Evolutionary conservation across 768 basidiomycete species (phyloP), one percentile per base, ranked within the genome.

Genomic region (Cyclocybe cylindracea): DNA sequence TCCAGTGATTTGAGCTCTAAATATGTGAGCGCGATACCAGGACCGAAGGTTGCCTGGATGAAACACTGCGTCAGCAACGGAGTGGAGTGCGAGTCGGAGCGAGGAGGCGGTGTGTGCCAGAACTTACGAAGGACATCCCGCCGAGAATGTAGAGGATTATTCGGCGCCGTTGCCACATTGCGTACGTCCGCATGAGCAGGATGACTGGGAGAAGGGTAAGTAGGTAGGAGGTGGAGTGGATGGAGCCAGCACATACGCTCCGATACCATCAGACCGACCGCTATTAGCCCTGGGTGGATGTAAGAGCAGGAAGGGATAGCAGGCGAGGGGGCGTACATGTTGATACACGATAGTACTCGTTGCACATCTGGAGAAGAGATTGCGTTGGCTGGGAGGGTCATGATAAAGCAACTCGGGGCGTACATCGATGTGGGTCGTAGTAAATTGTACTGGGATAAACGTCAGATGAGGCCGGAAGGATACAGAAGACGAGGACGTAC

Each of bases 121-220:
- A 5, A 52, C 61, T 35, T 19, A 62, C 63, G 16, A 54, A 10
- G 11, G 63, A 58, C 11, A 70, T 61, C 14, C 61, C 33, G 19
- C 58, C 66, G 6, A 76, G 64, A 19, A 66, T 63, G 13, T 71
- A 47, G 10, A 70, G 55, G 5, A 76, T 63, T 8, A 61, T 42
- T 7, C 67, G 72, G 45, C 62, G 67, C 11, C 74, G 61, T 54
- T 71, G 70, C 73, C 73, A 78, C 16, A 78, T 68, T 4, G 76
- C 77, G 48, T 75, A 75, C 6, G 76, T 77, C 5, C 76, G 74
- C 5, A 78, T 51, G 58, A 74, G 66, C 8, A 78, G 64, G 31
- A 77, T 73, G 4, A 60, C 72, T 77, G 48, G 4, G 7, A 31
- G 11, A 11, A 19, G 18, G 4, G 24, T 13, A 16, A 35, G n/a